Conservation (phyloP, 192 early-diverging fungal species). For the Coemansia sp. region DNA sequence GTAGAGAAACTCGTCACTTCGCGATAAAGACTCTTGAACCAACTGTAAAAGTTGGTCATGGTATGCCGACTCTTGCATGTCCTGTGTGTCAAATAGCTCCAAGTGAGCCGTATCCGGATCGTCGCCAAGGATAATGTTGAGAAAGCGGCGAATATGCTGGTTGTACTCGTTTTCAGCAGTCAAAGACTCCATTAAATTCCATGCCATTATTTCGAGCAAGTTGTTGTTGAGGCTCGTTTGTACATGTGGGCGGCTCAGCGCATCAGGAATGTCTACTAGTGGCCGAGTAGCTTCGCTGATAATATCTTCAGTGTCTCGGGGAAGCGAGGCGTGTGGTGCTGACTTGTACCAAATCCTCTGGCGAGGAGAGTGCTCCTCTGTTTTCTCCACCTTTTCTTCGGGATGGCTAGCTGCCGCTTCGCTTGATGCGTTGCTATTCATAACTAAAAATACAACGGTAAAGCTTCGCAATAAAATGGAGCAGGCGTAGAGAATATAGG, state of each 20-base stretch:
- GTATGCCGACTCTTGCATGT: constrained; percentile 29
- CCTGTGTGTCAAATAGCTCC: constrained; percentile 38
- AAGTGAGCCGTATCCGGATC: constrained; percentile 48
- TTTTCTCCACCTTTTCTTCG: not conserved
- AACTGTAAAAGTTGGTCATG: constrained; percentile 46
- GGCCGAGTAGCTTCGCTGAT: constrained; percentile 44
- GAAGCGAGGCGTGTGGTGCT: constrained; percentile 30
- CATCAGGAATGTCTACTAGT: constrained; percentile 33
- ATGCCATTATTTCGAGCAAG: constrained; percentile 48
- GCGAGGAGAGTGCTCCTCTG: not conserved
- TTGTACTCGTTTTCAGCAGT: constrained; percentile 50
- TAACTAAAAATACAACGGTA: not conserved
- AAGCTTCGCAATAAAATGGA: not conserved
- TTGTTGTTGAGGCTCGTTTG: constrained; percentile 47
- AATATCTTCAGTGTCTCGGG: constrained; percentile 42
- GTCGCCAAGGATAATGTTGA: constrained; percentile 49
- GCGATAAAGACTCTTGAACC: constrained; percentile 46
- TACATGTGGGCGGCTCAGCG: constrained; percentile 42
- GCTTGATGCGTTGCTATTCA: not conserved
- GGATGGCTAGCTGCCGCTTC: not conserved
- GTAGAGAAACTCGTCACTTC: constrained; percentile 52
- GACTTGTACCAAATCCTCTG: constrained; percentile 17
- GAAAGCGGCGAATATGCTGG: constrained; percentile 52
- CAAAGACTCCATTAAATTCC: constrained; percentile 47
- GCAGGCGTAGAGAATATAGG: not conserved